Percentiles rank a stretch among this genome's conserved stretches.
Evolutionary conservation across 805 yeast species (phyloP).

Genomic region (Spathaspora sp.): DNA sequence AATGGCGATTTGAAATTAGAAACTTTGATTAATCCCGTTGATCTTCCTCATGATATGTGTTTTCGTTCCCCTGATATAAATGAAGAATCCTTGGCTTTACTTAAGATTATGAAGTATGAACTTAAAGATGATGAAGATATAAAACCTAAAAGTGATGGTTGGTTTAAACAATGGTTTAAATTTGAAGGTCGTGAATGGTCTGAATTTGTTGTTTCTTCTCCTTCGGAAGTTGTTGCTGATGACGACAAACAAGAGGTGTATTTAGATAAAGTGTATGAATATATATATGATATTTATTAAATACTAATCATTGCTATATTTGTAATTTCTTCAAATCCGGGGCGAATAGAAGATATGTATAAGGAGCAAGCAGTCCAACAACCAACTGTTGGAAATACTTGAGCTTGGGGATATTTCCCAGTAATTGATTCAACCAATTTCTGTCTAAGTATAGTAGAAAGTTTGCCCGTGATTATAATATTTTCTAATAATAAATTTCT

Average conservation of each 20-base stretch:
- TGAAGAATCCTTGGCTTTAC: neutral
- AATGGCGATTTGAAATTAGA: slow-evolving; percentile 2
- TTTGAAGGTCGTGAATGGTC: slow-evolving; percentile 11
- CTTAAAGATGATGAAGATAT: neutral
- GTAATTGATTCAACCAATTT: slow-evolving; percentile 12
- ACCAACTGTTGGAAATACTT: slow-evolving; percentile 17
- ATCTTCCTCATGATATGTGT: neutral
- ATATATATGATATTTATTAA: slow-evolving; percentile 5
- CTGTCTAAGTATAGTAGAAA: slow-evolving; percentile 17
- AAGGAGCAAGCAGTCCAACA: slow-evolving; percentile 31
- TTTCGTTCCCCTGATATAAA: neutral
- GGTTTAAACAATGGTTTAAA: slow-evolving; percentile 1
- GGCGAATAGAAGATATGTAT: slow-evolving; percentile 19
- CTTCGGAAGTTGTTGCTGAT: neutral
- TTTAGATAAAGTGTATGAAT: slow-evolving; percentile 8
- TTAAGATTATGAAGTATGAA: slow-evolving; percentile 4
- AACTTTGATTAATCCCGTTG: neutral
- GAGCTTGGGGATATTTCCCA: slow-evolving; percentile 3
- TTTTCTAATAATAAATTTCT: slow-evolving; percentile 13
- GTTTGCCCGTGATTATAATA: slow-evolving; percentile 22
- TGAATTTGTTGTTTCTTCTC: slow-evolving; percentile 3
- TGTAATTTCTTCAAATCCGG: slow-evolving; percentile 13
- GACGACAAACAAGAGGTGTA: slow-evolving; percentile 6
- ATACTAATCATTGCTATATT: neutral
- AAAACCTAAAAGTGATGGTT: neutral